Evolutionary conservation across 371 early-diverging fungal species (phyloP), one percentile per base, ranked within the genome.

Genomic region (Lichtheimia corymbifera): DNA sequence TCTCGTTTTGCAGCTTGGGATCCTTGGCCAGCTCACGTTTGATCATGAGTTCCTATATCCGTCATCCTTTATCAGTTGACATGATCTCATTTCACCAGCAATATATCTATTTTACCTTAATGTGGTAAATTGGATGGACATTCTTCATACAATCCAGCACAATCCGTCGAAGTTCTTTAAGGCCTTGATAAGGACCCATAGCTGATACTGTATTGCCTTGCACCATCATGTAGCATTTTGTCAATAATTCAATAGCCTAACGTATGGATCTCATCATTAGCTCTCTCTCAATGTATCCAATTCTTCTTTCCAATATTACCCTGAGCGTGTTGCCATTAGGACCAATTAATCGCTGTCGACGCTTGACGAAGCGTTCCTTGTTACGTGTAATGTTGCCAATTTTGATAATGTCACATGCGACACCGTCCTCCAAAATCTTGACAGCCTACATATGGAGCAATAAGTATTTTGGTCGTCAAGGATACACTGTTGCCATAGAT

Each of bases 61-160:
- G 50, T 5, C 20, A 6, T 11, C 2, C 30, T 14, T 17, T 58
- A 41, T 14, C 42, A 5, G 17, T 13, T 45, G 27, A 15, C 27
- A 27, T 18, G 27, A 22, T 20, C 57, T 44, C 41, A n/a, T 1
- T 17, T n/a, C 20, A 27, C 45, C 24, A 17, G 5, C 17, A 27
- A 56, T 30, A 22, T 15, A 55, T 18, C 44, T 14, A 15, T 43
- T 5, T 66, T 80, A 88, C 88, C 80, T 99, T 99, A 77, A 99
- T 98, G 72, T 99, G 96, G 78, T 99, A 99, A 64, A 99, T 96
- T 15, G 99, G 99, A 74, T 99, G 99, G 28, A 99, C 84, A 77
- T 99, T 99, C 64, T 96, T 94, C 94, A 99, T 95, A 70, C 99
- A 98, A 77, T 98, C 98, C 27, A 93, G 66, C 1, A 99, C 91